These are phyloP conservation scores for Aspergillus sp. DNA, from an alignment of 2,329 filamentous ascomycete genomes.

Conservation along the genomic window DNA sequence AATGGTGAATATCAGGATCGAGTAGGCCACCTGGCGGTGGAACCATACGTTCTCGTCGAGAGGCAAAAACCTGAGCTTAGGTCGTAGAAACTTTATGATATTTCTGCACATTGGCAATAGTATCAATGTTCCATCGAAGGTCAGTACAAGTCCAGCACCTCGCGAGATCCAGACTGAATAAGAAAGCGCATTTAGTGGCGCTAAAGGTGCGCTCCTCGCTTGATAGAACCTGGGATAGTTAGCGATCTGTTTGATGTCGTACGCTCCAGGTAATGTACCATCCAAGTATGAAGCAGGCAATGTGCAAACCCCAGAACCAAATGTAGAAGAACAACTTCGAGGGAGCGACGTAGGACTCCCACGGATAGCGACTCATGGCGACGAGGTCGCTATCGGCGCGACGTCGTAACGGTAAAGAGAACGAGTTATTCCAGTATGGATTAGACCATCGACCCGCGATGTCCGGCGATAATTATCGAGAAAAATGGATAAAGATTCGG, in stretches of 20 bases:
- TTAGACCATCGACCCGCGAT: conserved; percentile 35
- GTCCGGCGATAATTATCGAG: conserved; percentile 8
- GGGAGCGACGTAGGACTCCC: conserved; percentile 65
- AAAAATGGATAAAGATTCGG: not conserved
- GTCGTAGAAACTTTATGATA: conserved; percentile 79
- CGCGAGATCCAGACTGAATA: conserved; percentile 97
- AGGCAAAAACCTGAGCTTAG: conserved; percentile 84
- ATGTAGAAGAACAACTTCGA: conserved; percentile 78
- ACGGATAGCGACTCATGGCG: conserved; percentile 49
- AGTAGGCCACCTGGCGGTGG: conserved; percentile 91
- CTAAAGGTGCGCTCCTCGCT: conserved; percentile 67
- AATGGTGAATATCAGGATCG: conserved; percentile 79
- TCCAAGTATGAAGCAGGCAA: conserved; percentile 78
- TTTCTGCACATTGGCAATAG: conserved; percentile 94
- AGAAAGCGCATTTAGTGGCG: conserved; percentile 76
- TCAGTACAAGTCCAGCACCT: conserved; percentile 85
- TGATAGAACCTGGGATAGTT: conserved; percentile 74
- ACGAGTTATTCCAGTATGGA: conserved; percentile 4
- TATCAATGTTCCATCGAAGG: conserved; percentile 84
- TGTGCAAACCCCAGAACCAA: conserved; percentile 79
- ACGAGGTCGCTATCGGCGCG: conserved; percentile 28
- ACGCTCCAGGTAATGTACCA: conserved; percentile 64
- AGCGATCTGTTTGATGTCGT: conserved; percentile 20
- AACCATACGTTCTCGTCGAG: conserved; percentile 98
- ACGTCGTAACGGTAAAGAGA: conserved; percentile 13